Evolutionary conservation across 179 eudicot species (phyloP), one percentile per base, ranked within the genome.

Genomic region (Camellia oleifera): DNA sequence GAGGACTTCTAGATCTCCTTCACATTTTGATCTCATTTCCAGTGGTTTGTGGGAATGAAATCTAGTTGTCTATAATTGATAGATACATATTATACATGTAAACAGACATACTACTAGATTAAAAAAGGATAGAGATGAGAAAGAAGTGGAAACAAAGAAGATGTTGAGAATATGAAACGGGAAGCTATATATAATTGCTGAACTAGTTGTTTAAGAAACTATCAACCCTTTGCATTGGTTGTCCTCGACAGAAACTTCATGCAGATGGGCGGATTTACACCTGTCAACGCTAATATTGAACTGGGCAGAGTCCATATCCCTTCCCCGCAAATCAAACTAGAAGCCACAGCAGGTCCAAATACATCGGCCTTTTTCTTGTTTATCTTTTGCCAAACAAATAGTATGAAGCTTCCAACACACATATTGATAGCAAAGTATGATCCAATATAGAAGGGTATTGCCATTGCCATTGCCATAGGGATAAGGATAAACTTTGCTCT

Each of bases 201-300:
- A 4, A 17, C 13, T 42, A 45, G 13, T 46, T 4, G 69, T n/a
- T 42, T 26, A 84, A 70, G 74, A 85, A 82, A 6, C 0, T 18
- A 61, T 85, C 87, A 17, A 85, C 87, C 32, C 77, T 23, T 82
- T 4, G 52, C 9, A 23, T 85, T 85, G 14, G 75, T 45, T 9
- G 12, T 76, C 57, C 91, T 80, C 13, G 88, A 81, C 44, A 87
- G 67, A 52, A 90, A 89, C 72, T 85, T 75, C 87, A 90, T 88
- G 87, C 93, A 90, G 46, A 90, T 89, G 1, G 87, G 86, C 13
- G 86, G 84, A 3, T 78, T 68, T 4, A 81, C 77, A 3, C 84
- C 79, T 0, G 80, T 79, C 64, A 84, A 60, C 7, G 86, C 76
- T 3, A 84, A 69, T 3, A 81, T 42, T 2, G 86, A 78, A 14